These are phyloP conservation scores for Backusella australiensis DNA, from an alignment of 192 early-diverging fungal species.

Conservation along the genomic window DNA sequence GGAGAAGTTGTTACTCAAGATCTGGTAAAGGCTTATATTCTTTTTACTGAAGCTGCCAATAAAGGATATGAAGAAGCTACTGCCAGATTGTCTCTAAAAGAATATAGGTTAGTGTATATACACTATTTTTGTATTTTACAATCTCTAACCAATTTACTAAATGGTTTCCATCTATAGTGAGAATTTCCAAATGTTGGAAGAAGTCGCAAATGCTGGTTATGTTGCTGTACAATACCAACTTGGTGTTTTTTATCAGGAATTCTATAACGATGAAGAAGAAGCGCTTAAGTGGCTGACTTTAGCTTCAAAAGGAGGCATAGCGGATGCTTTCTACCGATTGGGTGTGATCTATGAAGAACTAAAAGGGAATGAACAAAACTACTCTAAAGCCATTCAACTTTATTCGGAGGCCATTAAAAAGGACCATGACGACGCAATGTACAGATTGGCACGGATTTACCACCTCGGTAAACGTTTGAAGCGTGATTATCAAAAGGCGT, in stretches of 20 bases:
- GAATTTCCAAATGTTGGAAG: background rate
- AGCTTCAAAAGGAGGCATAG: background rate
- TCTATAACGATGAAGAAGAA: too few species aligned
- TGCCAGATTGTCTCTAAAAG: background rate
- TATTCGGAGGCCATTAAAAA: background rate
- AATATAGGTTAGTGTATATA: background rate
- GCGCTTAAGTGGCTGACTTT: background rate
- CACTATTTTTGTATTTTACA: background rate
- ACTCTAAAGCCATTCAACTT: background rate
- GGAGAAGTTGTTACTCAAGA: too few species aligned
- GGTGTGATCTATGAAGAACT: background rate
- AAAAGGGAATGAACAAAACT: background rate
- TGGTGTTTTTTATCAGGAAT: background rate
- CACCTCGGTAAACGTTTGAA: background rate
- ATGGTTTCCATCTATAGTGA: background rate
- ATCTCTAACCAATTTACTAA: too few species aligned
- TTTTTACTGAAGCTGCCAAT: too few species aligned
- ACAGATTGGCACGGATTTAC: background rate
- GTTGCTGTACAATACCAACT: background rate
- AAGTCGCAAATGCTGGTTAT: background rate
- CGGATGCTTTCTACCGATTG: background rate
- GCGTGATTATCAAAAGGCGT: background rate
- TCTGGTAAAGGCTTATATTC: too few species aligned
- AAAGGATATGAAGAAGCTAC: background rate
- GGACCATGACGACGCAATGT: background rate